Percentiles rank a stretch among this genome's conserved stretches.
Conservation (phyloP, 257 asterid genomes). For the Ophiorrhiza pumila region DNA sequence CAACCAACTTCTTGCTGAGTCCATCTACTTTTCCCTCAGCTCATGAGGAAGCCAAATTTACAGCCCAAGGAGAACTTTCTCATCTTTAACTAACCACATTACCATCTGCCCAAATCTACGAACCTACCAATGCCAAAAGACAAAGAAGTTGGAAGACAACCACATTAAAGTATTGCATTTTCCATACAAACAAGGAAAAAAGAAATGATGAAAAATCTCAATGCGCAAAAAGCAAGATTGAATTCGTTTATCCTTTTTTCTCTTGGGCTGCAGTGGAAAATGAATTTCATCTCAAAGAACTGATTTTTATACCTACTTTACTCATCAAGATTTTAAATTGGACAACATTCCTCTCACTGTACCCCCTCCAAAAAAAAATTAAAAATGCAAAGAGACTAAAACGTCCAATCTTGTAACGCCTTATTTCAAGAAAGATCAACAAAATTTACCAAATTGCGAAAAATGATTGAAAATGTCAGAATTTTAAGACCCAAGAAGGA, state of each 20-base stretch:
- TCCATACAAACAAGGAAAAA: neutral
- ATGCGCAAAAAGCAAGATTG: neutral
- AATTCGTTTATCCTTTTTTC: neutral
- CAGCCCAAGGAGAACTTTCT: slow-evolving; percentile 27
- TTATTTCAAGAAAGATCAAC: slow-evolving; percentile 3
- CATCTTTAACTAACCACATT: slow-evolving; percentile 30
- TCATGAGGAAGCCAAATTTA: slow-evolving; percentile 30
- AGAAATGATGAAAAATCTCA: neutral
- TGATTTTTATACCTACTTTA: neutral
- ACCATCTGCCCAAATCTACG: slow-evolving; percentile 26
- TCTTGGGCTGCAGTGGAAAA: neutral
- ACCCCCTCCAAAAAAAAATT: neutral
- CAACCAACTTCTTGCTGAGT: slow-evolving; percentile 85
- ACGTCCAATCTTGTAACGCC: neutral
- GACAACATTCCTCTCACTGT: neutral
- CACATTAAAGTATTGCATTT: neutral
- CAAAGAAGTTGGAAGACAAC: neutral
- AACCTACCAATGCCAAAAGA: slow-evolving; percentile 29
- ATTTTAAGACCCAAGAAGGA: slow-evolving; percentile 23
- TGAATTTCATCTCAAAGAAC: neutral
- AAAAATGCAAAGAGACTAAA: neutral
- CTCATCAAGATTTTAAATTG: slow-evolving; percentile 1
- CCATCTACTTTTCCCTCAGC: slow-evolving; percentile 55
- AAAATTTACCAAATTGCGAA: slow-evolving; percentile 3
- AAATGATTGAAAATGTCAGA: neutral